Evolutionary conservation across 352 stramenopile genomes (phyloP).

Genomic region (Albugo laibachii): DNA sequence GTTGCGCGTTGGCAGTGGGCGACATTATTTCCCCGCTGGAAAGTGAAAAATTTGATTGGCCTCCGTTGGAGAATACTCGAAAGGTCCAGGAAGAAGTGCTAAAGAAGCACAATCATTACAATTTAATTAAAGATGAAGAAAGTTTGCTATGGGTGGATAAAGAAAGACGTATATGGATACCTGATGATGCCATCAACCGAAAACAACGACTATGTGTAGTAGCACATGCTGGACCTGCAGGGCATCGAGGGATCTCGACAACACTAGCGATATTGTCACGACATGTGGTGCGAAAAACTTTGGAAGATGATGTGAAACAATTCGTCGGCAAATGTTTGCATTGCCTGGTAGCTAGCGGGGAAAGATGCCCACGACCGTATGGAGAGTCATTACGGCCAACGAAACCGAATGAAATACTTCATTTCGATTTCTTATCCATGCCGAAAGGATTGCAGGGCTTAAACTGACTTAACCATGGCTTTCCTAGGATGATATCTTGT

Average conservation of each 20-base stretch:
- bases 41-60: constrained; percentile 6
- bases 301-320: constrained; percentile 1
- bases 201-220: too few relatives aligned
- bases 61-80: not conserved
- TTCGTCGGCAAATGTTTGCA: too few relatives aligned
- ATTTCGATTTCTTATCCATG: constrained; percentile 17
- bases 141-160: too few relatives aligned
- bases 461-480: too few relatives aligned
- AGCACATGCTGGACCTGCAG: constrained; percentile 7
- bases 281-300: constrained; percentile 4
- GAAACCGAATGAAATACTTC: constrained; percentile 14
- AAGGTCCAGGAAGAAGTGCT: too few relatives aligned
- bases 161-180: too few relatives aligned
- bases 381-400: constrained; percentile 10
- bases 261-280: constrained; percentile 5
- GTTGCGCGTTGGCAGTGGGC: too few relatives aligned
- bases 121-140: too few relatives aligned
- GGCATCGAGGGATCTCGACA: constrained; percentile 7
- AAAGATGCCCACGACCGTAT: constrained; percentile 6
- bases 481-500: too few relatives aligned
- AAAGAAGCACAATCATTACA: too few relatives aligned
- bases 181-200: too few relatives aligned
- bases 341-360: constrained; percentile 3
- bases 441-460: not conserved
- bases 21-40: constrained; percentile 3